Evolutionary conservation across 2,329 filamentous ascomycete species (phyloP), one percentile per base, ranked within the genome.

Genomic region (Aspergillus ochraceoroseus): DNA sequence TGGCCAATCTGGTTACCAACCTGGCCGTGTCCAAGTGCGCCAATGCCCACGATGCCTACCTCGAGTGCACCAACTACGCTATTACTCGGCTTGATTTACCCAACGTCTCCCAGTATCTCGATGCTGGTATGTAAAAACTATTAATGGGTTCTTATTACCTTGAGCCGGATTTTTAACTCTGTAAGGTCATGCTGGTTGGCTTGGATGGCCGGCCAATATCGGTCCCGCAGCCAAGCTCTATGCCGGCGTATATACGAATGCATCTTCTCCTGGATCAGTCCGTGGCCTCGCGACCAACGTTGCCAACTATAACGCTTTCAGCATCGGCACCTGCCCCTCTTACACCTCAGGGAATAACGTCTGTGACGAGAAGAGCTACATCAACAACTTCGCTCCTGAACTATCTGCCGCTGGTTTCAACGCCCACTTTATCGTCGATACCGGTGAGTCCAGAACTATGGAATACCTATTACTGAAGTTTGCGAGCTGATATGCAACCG

Each of bases 1-100:
- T 82, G 27, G 76, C 75, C 41, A 82, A 81, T 62, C 61, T 82
- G 51, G 72, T 82, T 28, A 81, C 79, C 56, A 82, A 82, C 64
- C 50, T 72, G 51, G 66, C 68, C 50, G 68, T 78, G 12, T 44
- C 62, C 5, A 74, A 77, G 36, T 82, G 79, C 62, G 62, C 74
- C 37, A 64, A 72, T 47, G 75, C 75, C 14, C 68, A 74, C 18
- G 48, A 65, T 3, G 73, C 72, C 28, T 82, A 82, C 65, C 69
- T 72, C 49, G 70, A 74, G 17, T 68, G 74, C 45, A 70, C 74
- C 22, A 67, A 71, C 23, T 81, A 81, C 54, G 77, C 77, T 1
- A 56, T 80, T 34, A 65, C 67, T 47, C 66, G 67, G 32, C 66
- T 82, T 48, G 77, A 80, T 62, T 66, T 81, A 19, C 64, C 71